A percentile compares a stretch with the other conserved stretches of the same genome.
These are phyloP conservation scores for Suhomyces sp. DNA, from an alignment of 805 yeast species.

Conservation along the genomic window DNA sequence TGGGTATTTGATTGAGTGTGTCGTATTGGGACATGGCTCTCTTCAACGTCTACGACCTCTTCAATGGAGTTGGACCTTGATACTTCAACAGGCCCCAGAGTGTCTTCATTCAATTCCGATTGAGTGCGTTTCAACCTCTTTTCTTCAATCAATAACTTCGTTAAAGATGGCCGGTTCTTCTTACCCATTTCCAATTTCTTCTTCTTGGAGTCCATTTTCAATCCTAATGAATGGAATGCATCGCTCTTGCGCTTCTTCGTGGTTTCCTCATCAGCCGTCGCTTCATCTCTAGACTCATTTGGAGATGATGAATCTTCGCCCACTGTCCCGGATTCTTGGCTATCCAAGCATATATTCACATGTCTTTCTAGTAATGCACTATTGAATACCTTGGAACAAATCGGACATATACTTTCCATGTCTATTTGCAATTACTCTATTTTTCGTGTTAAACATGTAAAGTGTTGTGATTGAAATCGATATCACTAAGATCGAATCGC, in stretches of 20 bases:
- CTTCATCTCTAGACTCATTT: constrained; percentile 3
- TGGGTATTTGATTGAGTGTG: too few relatives aligned
- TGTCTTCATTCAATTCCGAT: too few relatives aligned
- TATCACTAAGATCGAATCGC: too few relatives aligned
- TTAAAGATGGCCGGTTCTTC: constrained; percentile 32
- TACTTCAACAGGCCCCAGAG: too few relatives aligned
- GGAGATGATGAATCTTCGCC: constrained; percentile 1
- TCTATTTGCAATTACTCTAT: too few relatives aligned
- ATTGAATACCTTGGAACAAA: constrained; percentile 30
- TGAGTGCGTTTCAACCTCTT: constrained; percentile 26
- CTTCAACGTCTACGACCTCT: too few relatives aligned
- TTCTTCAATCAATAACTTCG: constrained; percentile 36
- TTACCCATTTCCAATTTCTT: constrained; percentile 16
- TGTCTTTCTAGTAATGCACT: constrained; percentile 33
- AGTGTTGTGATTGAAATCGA: too few relatives aligned
- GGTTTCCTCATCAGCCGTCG: constrained; percentile 7
- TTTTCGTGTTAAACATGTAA: too few relatives aligned
- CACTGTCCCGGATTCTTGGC: constrained; percentile 15
- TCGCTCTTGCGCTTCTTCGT: constrained; percentile 14
- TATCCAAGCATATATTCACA: constrained; percentile 41
- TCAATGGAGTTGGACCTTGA: too few relatives aligned
- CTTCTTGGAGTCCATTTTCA: constrained; percentile 28
- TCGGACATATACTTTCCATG: constrained; percentile 31
- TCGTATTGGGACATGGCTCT: too few relatives aligned
- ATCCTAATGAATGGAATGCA: constrained; percentile 36